phyloP scores from a whole-genome alignment of 2,329 filamentous ascomycete species.

The Penicillium brasilianum region DNA sequence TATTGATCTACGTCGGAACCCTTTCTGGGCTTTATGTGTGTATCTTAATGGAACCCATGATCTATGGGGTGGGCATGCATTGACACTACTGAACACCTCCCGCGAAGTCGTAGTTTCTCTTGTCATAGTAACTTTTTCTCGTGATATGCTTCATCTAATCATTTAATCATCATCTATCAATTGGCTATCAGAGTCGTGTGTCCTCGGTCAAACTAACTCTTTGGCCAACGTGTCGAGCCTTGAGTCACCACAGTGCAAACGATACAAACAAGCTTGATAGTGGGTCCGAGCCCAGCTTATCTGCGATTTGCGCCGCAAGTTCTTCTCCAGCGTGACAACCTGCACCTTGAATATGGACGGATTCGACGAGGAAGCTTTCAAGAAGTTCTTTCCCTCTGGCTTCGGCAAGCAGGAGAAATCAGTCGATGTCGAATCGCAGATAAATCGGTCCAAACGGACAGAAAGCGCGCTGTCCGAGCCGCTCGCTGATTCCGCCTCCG shows the following conservation, averaged over 20 bases:
- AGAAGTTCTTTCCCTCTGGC: constrained; percentile 73
- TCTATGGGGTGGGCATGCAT: constrained; percentile 21
- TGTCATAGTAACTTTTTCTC: no score
- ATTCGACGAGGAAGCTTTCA: constrained; percentile 53
- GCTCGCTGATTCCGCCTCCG: constrained; percentile 24
- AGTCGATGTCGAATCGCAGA: constrained; percentile 76
- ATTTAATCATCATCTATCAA: neutral
- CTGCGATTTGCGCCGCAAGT: constrained; percentile 14
- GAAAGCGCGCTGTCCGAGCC: constrained; percentile 46
- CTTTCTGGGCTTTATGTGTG: constrained; percentile 24
- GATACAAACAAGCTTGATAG: constrained; percentile 33
- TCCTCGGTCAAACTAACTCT: neutral
- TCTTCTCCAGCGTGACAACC: constrained; percentile 16
- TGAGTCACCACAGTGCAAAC: constrained; percentile 30
- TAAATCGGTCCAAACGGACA: constrained; percentile 74
- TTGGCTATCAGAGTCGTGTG: neutral
- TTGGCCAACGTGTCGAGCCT: neutral
- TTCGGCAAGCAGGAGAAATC: constrained; percentile 83
- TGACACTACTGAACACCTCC: constrained; percentile 1
- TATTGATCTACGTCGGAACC: constrained; percentile 11
- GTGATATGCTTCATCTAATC: neutral
- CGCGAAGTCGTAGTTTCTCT: neutral
- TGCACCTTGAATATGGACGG: constrained; percentile 42
- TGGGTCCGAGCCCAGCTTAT: constrained; percentile 13
- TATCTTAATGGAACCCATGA: constrained; percentile 34